These are phyloP conservation scores for Chenopodium album DNA, from an alignment of 148 eudicot species.

Conservation along the genomic window DNA sequence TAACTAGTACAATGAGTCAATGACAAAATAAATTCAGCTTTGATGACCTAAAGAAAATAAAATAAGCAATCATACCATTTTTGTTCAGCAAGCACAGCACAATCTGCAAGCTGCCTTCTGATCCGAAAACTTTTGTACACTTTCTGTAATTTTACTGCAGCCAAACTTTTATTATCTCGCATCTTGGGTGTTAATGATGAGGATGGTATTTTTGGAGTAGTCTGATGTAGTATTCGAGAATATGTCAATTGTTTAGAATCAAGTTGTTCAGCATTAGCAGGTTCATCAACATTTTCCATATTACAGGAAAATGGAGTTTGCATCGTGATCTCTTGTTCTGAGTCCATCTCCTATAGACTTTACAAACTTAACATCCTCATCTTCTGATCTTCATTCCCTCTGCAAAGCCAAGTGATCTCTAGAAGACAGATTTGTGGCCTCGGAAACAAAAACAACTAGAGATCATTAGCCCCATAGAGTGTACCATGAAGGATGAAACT, in stretches of 20 bases:
- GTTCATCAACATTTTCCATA: neutral
- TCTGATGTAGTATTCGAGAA: neutral
- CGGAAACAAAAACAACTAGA: neutral
- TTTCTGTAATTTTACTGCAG: conserved; percentile 56
- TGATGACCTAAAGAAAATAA: neutral
- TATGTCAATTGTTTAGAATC: neutral
- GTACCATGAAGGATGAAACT: neutral
- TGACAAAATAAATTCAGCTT: neutral
- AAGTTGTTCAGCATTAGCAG: neutral
- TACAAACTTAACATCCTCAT: neutral
- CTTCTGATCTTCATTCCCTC: neutral
- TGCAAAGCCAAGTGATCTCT: neutral
- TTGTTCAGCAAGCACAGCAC: conserved; percentile 65
- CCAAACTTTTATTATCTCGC: conserved; percentile 19
- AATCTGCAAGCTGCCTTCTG: conserved; percentile 58
- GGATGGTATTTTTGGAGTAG: neutral
- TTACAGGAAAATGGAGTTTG: neutral
- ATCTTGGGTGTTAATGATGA: neutral
- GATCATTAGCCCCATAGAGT: neutral
- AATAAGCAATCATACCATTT: conserved; percentile 32
- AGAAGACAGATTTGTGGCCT: neutral
- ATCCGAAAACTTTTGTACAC: conserved; percentile 60
- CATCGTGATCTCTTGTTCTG: neutral
- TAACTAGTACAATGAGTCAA: neutral
- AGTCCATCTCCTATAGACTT: neutral